Evolutionary conservation across 1,139 yeast species (phyloP).

Genomic region (Suhomyces kunorum): DNA sequence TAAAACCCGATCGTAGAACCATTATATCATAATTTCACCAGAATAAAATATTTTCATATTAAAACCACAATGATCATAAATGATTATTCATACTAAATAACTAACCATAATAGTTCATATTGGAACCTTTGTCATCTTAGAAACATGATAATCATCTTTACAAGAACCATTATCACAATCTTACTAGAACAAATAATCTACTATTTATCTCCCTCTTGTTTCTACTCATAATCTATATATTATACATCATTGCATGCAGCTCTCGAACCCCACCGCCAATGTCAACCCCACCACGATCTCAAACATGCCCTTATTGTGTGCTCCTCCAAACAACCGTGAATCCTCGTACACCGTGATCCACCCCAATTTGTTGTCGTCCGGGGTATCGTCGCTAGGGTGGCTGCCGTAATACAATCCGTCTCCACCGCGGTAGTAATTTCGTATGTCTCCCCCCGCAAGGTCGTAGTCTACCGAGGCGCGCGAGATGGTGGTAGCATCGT

Average conservation of each 20-base stretch:
- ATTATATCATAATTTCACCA: no score
- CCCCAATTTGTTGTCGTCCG: slow-evolving; percentile 59
- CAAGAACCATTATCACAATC: no score
- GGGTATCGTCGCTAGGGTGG: slow-evolving; percentile 58
- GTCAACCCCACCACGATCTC: slow-evolving; percentile 56
- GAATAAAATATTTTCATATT: no score
- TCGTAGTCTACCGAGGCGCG: slow-evolving; percentile 17
- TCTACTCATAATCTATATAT: background rate
- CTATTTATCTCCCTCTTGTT: no score
- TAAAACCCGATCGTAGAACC: no score
- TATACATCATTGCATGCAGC: slow-evolving; percentile 12
- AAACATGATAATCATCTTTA: no score
- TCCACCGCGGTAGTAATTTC: slow-evolving; percentile 49
- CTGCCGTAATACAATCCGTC: slow-evolving; percentile 52
- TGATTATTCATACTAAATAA: no score
- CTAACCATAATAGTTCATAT: no score
- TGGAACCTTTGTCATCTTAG: no score
- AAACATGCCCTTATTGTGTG: slow-evolving; percentile 46
- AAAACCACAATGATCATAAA: no score
- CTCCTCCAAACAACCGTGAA: slow-evolving; percentile 23
- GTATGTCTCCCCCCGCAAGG: slow-evolving; percentile 32
- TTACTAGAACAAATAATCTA: no score
- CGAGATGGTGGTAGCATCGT: slow-evolving; percentile 6
- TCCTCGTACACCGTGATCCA: slow-evolving; percentile 66
- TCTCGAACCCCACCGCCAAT: slow-evolving; percentile 55